phyloP scores from a whole-genome alignment of 2,329 filamentous ascomycete genomes.

The Trichophyton verrucosum region DNA sequence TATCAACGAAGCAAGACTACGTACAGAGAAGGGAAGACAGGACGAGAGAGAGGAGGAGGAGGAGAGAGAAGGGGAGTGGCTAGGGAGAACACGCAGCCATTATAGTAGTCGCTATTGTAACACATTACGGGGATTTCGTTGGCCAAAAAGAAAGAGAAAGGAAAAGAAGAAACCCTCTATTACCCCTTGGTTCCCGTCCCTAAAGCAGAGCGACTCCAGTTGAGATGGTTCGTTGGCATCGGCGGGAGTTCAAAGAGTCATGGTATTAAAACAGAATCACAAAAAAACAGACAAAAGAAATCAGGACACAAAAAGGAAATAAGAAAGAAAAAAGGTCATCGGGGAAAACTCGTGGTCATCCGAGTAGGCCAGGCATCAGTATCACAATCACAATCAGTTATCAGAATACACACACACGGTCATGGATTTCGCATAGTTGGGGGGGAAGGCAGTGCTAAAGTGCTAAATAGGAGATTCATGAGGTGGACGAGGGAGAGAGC shows the following conservation, averaged over 20 bases:
- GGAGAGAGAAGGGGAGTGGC: no score
- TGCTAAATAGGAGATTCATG: background rate
- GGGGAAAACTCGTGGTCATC: background rate
- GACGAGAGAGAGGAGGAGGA: background rate
- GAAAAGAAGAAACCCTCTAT: background rate
- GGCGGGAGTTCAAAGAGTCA: background rate
- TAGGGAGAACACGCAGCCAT: background rate
- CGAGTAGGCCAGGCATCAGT: background rate
- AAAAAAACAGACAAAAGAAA: background rate
- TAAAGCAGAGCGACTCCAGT: background rate
- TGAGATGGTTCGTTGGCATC: background rate
- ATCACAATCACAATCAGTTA: background rate
- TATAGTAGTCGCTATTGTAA: conserved; percentile 2
- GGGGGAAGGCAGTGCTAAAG: no score
- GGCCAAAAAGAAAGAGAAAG: background rate
- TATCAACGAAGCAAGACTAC: background rate
- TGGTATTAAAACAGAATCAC: background rate
- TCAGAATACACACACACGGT: background rate
- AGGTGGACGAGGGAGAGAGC: background rate
- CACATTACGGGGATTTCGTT: background rate
- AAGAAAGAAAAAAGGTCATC: background rate
- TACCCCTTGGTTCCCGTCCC: background rate
- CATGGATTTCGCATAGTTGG: background rate
- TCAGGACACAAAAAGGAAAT: background rate
- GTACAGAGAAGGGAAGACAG: background rate